phyloP scores from a whole-genome alignment of 352 stramenopile genomes.

The Thraustotheca clavata region DNA sequence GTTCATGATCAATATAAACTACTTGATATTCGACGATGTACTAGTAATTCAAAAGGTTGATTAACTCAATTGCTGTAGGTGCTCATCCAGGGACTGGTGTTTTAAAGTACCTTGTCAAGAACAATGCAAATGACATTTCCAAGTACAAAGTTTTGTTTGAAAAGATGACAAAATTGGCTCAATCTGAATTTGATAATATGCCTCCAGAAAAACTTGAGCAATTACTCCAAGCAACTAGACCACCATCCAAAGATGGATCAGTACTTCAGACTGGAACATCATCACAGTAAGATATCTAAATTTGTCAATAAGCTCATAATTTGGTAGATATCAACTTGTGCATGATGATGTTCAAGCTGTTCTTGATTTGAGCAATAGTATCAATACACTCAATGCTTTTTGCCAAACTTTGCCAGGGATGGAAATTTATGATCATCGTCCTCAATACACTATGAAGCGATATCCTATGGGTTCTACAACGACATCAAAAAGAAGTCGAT shows the following conservation, averaged over 20 bases:
- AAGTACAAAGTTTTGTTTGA: slow-evolving; percentile 52
- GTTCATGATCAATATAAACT: slow-evolving; percentile 64
- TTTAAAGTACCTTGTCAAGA: slow-evolving; percentile 63
- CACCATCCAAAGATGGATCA: no score
- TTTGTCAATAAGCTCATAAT: slow-evolving; percentile 25
- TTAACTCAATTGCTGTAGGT: neutral
- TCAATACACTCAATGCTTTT: slow-evolving; percentile 59
- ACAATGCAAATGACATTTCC: slow-evolving; percentile 30
- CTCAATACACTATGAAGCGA: slow-evolving; percentile 67
- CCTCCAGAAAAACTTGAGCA: slow-evolving; percentile 21
- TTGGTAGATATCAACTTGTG: slow-evolving; percentile 22
- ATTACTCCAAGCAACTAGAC: neutral
- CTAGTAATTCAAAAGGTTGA: neutral
- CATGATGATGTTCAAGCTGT: slow-evolving; percentile 55
- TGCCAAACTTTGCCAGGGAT: slow-evolving; percentile 72
- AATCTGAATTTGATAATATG: slow-evolving; percentile 30
- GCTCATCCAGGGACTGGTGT: slow-evolving; percentile 34
- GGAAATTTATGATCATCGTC: slow-evolving; percentile 71
- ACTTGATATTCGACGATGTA: slow-evolving; percentile 45
- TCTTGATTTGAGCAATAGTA: slow-evolving; percentile 54
- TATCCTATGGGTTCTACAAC: slow-evolving; percentile 34
- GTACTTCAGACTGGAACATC: no score
- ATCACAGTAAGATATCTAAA: neutral
- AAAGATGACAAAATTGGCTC: slow-evolving; percentile 52
- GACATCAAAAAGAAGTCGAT: slow-evolving; percentile 30